Conservation (phyloP, 805 yeast genomes). For the Debaryomyces hansenii region DNA sequence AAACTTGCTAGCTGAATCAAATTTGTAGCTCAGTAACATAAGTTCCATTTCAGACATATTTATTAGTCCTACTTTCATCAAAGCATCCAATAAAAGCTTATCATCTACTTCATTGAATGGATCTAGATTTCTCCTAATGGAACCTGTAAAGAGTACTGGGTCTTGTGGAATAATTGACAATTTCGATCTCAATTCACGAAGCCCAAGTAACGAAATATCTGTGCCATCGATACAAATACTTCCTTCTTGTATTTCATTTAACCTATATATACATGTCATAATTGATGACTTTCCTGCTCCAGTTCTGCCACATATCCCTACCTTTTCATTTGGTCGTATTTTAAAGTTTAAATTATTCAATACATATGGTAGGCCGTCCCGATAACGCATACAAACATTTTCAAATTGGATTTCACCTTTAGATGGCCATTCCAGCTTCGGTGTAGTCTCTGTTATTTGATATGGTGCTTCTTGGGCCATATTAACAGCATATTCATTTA, state of each 20-base stretch:
- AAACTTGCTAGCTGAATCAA: constrained; percentile 31
- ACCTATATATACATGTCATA: constrained; percentile 73
- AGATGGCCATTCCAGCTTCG: constrained; percentile 64
- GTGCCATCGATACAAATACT: constrained; percentile 66
- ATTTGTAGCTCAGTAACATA: constrained; percentile 66
- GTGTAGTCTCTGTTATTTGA: constrained; percentile 22
- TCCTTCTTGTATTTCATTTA: constrained; percentile 73
- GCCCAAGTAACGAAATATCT: constrained; percentile 62
- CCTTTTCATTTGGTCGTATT: constrained; percentile 72
- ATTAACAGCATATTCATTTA: constrained; percentile 52
- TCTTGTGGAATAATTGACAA: constrained; percentile 91
- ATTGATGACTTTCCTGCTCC: constrained; percentile 93
- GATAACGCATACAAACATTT: constrained; percentile 75
- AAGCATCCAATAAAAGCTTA: constrained; percentile 71
- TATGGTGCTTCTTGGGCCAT: constrained; percentile 28
- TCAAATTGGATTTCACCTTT: constrained; percentile 64
- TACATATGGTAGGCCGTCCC: constrained; percentile 75
- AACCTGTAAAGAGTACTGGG: constrained; percentile 86
- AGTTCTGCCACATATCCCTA: constrained; percentile 94
- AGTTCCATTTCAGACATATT: constrained; percentile 37
- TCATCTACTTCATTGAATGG: constrained; percentile 69
- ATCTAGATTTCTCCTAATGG: constrained; percentile 80
- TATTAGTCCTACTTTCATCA: constrained; percentile 34
- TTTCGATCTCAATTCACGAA: constrained; percentile 70
- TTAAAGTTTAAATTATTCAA: constrained; percentile 63